A percentile compares a stretch with the other conserved stretches of the same genome.
Evolutionary conservation across 768 basidiomycete species (phyloP).

Genomic region (Macrolepiota dolichaula): DNA sequence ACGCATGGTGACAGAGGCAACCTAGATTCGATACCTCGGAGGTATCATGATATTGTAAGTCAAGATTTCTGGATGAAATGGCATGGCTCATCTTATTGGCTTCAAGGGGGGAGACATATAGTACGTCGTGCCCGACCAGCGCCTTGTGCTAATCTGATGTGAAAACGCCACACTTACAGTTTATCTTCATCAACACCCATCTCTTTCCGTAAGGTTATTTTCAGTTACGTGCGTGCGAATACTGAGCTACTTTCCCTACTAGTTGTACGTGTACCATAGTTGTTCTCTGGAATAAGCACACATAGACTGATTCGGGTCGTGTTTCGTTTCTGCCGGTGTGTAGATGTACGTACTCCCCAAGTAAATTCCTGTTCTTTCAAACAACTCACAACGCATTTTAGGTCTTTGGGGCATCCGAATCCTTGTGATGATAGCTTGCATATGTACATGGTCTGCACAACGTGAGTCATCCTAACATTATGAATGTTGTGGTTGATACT

Average conservation of each 20-base stretch:
- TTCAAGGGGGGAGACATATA: background rate
- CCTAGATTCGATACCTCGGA: constrained; percentile 21
- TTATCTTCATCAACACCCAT: background rate
- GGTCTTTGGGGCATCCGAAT: constrained; percentile 22
- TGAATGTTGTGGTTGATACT: background rate
- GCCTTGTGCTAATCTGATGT: background rate
- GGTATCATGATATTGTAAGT: constrained; percentile 19
- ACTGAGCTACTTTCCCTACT: background rate
- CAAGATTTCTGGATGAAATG: background rate
- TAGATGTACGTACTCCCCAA: constrained; percentile 15
- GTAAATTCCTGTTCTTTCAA: background rate
- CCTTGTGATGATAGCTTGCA: constrained; percentile 15
- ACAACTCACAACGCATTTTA: background rate
- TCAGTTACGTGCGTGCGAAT: background rate
- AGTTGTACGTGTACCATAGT: constrained; percentile 4
- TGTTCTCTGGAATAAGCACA: background rate
- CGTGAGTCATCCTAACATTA: constrained; percentile 10
- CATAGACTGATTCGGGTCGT: background rate
- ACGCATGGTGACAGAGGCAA: background rate
- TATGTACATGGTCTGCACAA: constrained; percentile 22
- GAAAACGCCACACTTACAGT: background rate
- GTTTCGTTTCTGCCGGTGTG: background rate
- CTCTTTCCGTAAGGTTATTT: background rate
- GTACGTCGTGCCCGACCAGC: background rate
- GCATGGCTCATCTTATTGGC: background rate